A percentile compares a stretch with the other conserved stretches of the same genome.
Conservation (phyloP, 73 alveolate genomes). For the Diophrys sp. region DNA sequence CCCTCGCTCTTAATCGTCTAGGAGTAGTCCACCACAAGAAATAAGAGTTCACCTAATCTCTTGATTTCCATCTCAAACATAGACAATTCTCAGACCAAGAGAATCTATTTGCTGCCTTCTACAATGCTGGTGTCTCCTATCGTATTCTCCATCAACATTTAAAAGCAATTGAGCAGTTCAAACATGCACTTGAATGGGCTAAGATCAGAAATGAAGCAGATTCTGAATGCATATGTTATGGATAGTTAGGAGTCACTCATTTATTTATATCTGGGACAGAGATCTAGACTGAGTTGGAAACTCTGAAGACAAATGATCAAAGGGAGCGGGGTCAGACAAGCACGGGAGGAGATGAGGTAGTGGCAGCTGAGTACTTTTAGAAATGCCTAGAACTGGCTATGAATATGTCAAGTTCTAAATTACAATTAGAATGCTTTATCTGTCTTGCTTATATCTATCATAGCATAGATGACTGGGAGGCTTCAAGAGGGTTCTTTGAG, state of each 20-base stretch:
- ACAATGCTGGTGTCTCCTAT: slow-evolving; percentile 89
- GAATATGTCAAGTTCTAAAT: slow-evolving; percentile 34
- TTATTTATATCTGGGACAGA: no score
- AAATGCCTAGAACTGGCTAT: slow-evolving; percentile 45
- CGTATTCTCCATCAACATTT: slow-evolving; percentile 74
- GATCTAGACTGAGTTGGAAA: no score
- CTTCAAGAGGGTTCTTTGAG: slow-evolving; percentile 33
- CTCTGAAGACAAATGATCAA: no score
- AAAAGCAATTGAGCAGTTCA: slow-evolving; percentile 76
- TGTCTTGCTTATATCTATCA: slow-evolving; percentile 52
- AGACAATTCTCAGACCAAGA: slow-evolving; percentile 88
- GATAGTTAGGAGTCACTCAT: slow-evolving; percentile 67
- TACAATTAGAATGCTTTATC: slow-evolving; percentile 53
- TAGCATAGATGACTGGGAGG: slow-evolving; percentile 31
- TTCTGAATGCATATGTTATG: slow-evolving; percentile 74
- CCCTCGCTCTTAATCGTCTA: slow-evolving; percentile 94
- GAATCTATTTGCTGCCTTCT: slow-evolving; percentile 92
- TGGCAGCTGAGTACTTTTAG: slow-evolving; percentile 45
- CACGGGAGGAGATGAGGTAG: slow-evolving; percentile 23
- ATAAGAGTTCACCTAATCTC: slow-evolving; percentile 77
- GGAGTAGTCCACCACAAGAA: slow-evolving; percentile 92
- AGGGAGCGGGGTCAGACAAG: no score
- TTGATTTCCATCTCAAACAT: slow-evolving; percentile 91
- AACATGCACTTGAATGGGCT: slow-evolving; percentile 91
- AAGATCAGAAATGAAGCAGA: slow-evolving; percentile 83